These are phyloP conservation scores for Ilex paraguariensis DNA, from an alignment of 305 asterid species.

Conservation along the genomic window DNA sequence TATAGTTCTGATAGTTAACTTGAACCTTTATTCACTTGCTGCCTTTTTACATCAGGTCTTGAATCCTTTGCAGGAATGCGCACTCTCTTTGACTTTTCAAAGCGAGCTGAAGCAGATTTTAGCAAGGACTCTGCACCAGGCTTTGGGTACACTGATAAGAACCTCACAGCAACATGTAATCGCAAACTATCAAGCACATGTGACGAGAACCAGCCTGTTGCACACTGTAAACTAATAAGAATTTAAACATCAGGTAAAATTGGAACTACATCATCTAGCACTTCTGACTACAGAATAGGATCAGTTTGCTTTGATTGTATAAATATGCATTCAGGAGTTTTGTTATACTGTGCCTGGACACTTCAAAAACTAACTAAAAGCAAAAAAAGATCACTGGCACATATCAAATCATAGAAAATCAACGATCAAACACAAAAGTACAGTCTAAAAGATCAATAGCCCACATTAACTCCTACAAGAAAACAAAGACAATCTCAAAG, in stretches of 20 bases:
- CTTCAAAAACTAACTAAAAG: too few relatives aligned
- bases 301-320: too few relatives aligned
- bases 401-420: too few relatives aligned
- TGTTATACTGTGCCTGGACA: too few relatives aligned
- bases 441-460: too few relatives aligned
- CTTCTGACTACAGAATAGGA: background rate
- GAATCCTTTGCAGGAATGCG: conserved; percentile 32
- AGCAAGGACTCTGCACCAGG: conserved; percentile 62
- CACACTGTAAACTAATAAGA: conserved; percentile 39
- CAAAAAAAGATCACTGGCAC: too few relatives aligned
- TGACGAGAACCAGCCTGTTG: conserved; percentile 82
- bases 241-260: too few relatives aligned
- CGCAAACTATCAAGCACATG: conserved; percentile 57
- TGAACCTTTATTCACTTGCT: conserved; percentile 47
- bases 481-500: too few relatives aligned
- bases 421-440: too few relatives aligned
- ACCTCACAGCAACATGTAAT: conserved; percentile 69
- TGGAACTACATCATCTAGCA: too few relatives aligned
- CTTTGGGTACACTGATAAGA: conserved; percentile 68
- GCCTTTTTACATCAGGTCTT: conserved; percentile 39
- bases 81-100: conserved; percentile 59
- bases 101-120: conserved; percentile 46
- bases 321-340: too few relatives aligned
- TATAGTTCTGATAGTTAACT: conserved; percentile 4
- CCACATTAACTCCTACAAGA: too few relatives aligned